Percentiles rank a stretch among this genome's conserved stretches.
phyloP scores from a whole-genome alignment of 1,284 basidiomycete species.

The Schizophyllum amplum region DNA sequence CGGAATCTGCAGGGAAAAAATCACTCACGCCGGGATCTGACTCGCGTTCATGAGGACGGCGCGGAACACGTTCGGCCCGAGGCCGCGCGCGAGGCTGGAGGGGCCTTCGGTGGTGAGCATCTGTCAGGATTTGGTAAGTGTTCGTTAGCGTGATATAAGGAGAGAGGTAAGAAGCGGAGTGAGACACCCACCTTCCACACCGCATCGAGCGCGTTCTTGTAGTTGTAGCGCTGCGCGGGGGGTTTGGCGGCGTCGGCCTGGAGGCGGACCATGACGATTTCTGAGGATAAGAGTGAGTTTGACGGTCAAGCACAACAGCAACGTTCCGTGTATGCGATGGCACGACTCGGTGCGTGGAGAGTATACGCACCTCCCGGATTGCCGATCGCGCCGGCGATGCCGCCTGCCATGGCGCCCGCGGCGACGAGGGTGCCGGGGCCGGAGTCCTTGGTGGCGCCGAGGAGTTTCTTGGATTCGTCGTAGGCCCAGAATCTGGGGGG shows the following conservation, averaged over 20 bases:
- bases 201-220: slow-evolving; percentile 82
- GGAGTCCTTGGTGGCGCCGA: slow-evolving; percentile 54
- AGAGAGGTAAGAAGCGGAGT: not conserved
- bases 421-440: not conserved
- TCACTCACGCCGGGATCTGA: slow-evolving; percentile 76
- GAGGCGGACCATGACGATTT: slow-evolving; percentile 81
- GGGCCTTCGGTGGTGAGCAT: slow-evolving; percentile 82
- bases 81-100: slow-evolving; percentile 69
- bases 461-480: slow-evolving; percentile 78
- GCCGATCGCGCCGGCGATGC: slow-evolving; percentile 76
- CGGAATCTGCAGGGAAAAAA: not conserved
- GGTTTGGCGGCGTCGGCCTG: slow-evolving; percentile 86
- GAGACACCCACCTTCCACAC: slow-evolving; percentile 56
- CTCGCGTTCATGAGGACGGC: slow-evolving; percentile 87
- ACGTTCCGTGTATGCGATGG: not conserved
- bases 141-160: slow-evolving; percentile 1
- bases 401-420: slow-evolving; percentile 47
- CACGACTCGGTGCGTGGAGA: not conserved
- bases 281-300: slow-evolving; percentile 25
- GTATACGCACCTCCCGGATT: slow-evolving; percentile 70
- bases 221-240: slow-evolving; percentile 77
- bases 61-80: slow-evolving; percentile 80
- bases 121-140: slow-evolving; percentile 23
- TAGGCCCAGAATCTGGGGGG: not conserved
- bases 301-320: not conserved